Base-by-base conservation (phyloP, 2,329 filamentous ascomycete species). In the Anisogramma anomala region DNA sequence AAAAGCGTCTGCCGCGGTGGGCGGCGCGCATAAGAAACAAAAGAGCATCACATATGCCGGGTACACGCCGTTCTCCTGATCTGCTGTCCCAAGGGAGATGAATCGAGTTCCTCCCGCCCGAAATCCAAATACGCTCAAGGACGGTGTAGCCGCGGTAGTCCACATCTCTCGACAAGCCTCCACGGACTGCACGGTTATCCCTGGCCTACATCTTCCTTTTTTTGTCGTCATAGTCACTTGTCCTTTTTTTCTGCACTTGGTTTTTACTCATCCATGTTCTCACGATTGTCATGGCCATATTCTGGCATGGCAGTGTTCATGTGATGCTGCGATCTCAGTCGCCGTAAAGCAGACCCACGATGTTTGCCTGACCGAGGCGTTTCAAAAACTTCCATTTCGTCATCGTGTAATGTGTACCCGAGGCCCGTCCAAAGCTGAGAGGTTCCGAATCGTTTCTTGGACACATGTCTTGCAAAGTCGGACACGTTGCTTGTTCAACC, bases 1-100 rank as follows among this genome's bases (percentile, higher is more conserved):
- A 47, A 77, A 77, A 57, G 70, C 71, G 20, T 65, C 69, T 3
- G 57, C 55, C 33, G 47, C 36, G 15, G 31, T 41, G 19, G 41
- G 41, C 14, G 67, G 71, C 33, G 56, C 57, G 30, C 73, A 77
- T 57, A 77, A 77, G 58, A 65, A 69, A 36, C 71, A 76, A 49
- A 62, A 72, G 53, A 77, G 73, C 57, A 71, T 77, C 47, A 72
- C 72, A 17, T 72, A 77, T 49, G 67, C 76, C 39, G 66, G 68
- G 48, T 53, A 63, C 34, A 57, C 73, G 48, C 62, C 27, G 13
- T 57, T 36, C 32, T 47, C 18, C 36, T 35, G 41, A n/a, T 18
- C 15, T 3, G 11, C 20, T 28, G 11, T 8, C 18, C 35, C 19
- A 20, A 5, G 13, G 22, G 18, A 25, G 3, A 3, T 34, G 32